These are phyloP conservation scores for Boletus huronensis DNA, from an alignment of 768 basidiomycete genomes.

Conservation along the genomic window DNA sequence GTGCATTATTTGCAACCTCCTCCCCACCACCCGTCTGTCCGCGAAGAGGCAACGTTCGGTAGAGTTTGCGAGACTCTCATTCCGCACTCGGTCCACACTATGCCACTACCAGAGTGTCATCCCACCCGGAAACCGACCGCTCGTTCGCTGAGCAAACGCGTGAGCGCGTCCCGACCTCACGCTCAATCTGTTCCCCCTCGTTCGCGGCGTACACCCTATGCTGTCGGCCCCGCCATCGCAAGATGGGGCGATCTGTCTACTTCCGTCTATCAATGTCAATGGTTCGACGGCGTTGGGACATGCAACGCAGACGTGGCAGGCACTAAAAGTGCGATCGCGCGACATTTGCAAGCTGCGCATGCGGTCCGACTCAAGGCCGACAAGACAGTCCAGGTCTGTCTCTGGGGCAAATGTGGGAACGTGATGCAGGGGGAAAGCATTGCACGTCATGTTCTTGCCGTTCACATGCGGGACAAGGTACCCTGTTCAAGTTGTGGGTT, in stretches of 20 bases:
- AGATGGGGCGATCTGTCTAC: background rate
- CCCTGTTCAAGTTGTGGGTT: constrained; percentile 15
- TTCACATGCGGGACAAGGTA: constrained; percentile 23
- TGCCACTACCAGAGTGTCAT: background rate
- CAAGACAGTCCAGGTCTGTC: constrained; percentile 7
- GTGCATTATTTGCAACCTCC: background rate
- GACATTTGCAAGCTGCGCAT: constrained; percentile 12
- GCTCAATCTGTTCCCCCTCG: background rate
- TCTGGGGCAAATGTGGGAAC: constrained; percentile 17
- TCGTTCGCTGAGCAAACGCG: background rate
- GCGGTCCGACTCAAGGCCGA: constrained; percentile 7
- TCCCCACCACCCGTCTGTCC: background rate
- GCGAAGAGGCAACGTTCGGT: background rate
- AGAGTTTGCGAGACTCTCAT: background rate
- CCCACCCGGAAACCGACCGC: background rate
- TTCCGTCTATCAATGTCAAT: constrained; percentile 6
- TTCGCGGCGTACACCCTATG: constrained; percentile 8
- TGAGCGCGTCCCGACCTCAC: background rate
- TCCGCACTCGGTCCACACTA: background rate
- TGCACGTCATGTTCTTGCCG: constrained; percentile 20
- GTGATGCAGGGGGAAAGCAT: constrained; percentile 27
- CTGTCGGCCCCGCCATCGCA: background rate
- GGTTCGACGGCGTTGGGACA: background rate
- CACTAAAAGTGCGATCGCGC: constrained; percentile 9
- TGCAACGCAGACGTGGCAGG: constrained; percentile 3